Percentiles rank a stretch among this genome's conserved stretches.
phyloP scores from a whole-genome alignment of 2,329 filamentous ascomycete genomes.

The Plectosphaerella plurivora region DNA sequence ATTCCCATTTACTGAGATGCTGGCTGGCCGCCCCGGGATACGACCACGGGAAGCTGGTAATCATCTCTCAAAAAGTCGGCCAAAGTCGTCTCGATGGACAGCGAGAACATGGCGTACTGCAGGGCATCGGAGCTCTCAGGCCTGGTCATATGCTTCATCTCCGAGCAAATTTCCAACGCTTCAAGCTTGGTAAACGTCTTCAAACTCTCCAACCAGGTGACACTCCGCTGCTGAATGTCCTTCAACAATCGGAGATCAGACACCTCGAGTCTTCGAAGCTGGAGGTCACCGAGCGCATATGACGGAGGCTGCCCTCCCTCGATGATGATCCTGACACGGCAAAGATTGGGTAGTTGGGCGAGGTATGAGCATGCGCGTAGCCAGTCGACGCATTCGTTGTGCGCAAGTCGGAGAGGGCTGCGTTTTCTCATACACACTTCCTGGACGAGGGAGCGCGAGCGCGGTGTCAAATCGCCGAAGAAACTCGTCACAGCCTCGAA shows the following conservation, averaged over 20 bases:
- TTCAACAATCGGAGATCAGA: constrained; percentile 42
- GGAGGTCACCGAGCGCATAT: constrained; percentile 8
- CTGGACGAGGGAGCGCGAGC: constrained; percentile 40
- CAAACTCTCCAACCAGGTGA: constrained; percentile 56
- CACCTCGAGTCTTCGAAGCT: constrained; percentile 36
- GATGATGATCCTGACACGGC: constrained; percentile 44
- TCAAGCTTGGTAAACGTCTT: constrained; percentile 42
- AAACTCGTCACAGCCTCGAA: constrained; percentile 59
- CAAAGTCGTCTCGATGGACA: constrained; percentile 53
- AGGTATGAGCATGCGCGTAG: constrained; percentile 41
- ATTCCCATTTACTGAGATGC: no score
- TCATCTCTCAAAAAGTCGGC: constrained; percentile 41
- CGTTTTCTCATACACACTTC: constrained; percentile 52
- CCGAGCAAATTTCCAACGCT: constrained; percentile 45
- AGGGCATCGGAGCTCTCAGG: constrained; percentile 50
- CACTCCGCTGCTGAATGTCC: constrained; percentile 38
- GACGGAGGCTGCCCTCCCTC: constrained; percentile 50
- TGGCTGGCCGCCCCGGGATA: no score
- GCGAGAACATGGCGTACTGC: constrained; percentile 56
- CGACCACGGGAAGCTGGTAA: constrained; percentile 6
- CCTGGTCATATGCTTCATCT: constrained; percentile 49
- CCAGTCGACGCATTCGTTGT: constrained; percentile 42
- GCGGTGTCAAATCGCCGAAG: constrained; percentile 49
- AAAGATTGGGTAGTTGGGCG: constrained; percentile 30
- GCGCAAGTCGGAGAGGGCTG: constrained; percentile 48